Base-by-base conservation (phyloP, 2,329 filamentous ascomycete species). In the Boeremia exigua region DNA sequence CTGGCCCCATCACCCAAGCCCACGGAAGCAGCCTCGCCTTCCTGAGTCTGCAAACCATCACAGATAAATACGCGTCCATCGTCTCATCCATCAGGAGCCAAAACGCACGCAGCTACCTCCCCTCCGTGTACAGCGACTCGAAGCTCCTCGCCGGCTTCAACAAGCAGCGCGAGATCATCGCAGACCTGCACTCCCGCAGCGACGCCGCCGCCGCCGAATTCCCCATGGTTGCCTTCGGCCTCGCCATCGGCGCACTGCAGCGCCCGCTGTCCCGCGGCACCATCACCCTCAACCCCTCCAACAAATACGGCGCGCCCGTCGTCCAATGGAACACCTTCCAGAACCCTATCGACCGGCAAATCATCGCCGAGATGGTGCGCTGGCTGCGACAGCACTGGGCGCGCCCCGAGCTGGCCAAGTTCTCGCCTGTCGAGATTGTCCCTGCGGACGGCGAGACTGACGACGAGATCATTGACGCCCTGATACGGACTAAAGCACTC, bases 311-410 rank as follows among this genome's bases (percentile, higher is more conserved):
- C 3, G 59, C 55, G 2, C 75, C 75, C 2, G 42, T 76, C 6
- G 63, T 77, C 7, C 60, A 74, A 32, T 75, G 65, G 54, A 71
- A 71, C 48, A 66, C 75, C 1, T 69, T 66, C 17, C 61, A 69
- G 28, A 75, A 78, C 54, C 75, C 75, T 0, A 56, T 74, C 10
- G 77, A 80, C 50, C 58, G 65, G 6, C 60, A 65, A n/a, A 63
- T 78, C 25, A 44, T 77, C 0, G 63, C 70, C 0, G 71, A 72
- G 32, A 69, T 74, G 44, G 58, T 78, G 1, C 64, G 73, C 15
- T 75, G 66, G 59, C 75, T 74, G 23, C 66, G 77, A 5, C 48
- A 59, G 19, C 75, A 75, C 54, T 73, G 71, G 64, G 63, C 66
- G 11, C 63, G 63, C 1, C 60, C 66, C 2, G 62, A 71, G 6